Percentiles rank a stretch among this genome's conserved stretches.
phyloP scores from a whole-genome alignment of 2,329 filamentous ascomycete genomes.

The Venturia oleaginea region DNA sequence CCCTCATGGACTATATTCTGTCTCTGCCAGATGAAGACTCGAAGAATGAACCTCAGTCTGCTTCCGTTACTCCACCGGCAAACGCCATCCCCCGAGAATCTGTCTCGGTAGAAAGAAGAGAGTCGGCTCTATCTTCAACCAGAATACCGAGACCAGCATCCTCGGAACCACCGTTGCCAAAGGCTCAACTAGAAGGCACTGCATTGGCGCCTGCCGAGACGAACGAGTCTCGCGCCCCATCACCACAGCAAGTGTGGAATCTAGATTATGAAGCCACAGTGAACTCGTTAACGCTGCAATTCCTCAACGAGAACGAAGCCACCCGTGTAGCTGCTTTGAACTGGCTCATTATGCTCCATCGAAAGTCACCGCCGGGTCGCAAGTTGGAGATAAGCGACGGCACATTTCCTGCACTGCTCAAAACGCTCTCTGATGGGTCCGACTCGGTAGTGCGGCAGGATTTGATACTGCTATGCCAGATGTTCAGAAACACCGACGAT shows the following conservation, averaged over 20 bases:
- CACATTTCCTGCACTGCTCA: constrained; percentile 89
- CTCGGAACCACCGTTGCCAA: not conserved
- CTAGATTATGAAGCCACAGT: constrained; percentile 96
- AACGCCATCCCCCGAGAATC: constrained; percentile 25
- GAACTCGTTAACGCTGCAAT: constrained; percentile 82
- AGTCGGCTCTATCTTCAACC: constrained; percentile 28
- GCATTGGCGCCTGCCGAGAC: constrained; percentile 17
- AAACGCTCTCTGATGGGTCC: constrained; percentile 89
- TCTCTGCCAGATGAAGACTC: constrained; percentile 61
- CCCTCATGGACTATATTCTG: constrained; percentile 89
- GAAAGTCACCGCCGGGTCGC: constrained; percentile 61
- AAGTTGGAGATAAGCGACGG: constrained; percentile 87
- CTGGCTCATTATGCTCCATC: constrained; percentile 96
- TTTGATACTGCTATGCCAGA: constrained; percentile 85
- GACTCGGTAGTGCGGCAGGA: constrained; percentile 95
- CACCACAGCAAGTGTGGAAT: constrained; percentile 44
- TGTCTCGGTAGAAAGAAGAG: constrained; percentile 28
- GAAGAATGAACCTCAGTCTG: constrained; percentile 31
- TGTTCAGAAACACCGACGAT: constrained; percentile 92
- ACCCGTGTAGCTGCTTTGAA: constrained; percentile 88
- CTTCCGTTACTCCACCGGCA: constrained; percentile 31
- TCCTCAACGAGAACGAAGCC: constrained; percentile 93
- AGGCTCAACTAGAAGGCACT: not conserved
- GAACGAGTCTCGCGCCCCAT: constrained; percentile 36
- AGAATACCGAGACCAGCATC: constrained; percentile 11